These are phyloP conservation scores for Pseudogymnoascus sp. DNA, from an alignment of 2,329 filamentous ascomycete species.

Conservation along the genomic window DNA sequence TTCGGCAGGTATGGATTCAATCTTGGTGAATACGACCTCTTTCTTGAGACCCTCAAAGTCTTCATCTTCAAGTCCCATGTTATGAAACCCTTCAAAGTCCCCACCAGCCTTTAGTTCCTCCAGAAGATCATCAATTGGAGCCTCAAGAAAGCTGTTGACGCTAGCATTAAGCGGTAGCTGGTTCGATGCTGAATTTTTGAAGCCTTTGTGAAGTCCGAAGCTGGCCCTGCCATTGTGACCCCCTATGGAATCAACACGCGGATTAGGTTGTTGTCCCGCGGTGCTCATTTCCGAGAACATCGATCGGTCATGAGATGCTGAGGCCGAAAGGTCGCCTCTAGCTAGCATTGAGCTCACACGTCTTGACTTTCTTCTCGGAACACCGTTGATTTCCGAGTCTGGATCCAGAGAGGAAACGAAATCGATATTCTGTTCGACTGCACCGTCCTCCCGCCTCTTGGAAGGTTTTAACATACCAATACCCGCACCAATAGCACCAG, in stretches of 20 bases:
- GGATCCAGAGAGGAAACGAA: constrained; percentile 65
- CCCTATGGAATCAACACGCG: constrained; percentile 54
- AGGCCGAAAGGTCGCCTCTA: constrained; percentile 76
- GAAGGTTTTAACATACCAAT: constrained; percentile 16
- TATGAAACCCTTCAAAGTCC: constrained; percentile 60
- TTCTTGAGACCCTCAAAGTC: constrained; percentile 62
- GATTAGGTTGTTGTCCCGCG: constrained; percentile 33
- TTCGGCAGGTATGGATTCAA: constrained; percentile 58
- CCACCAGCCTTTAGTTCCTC: constrained; percentile 57
- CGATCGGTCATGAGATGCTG: constrained; percentile 57
- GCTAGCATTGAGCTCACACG: constrained; percentile 88
- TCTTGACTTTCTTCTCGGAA: constrained; percentile 54
- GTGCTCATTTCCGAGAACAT: constrained; percentile 65
- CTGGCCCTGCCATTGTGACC: constrained; percentile 49
- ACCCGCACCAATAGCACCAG: constrained; percentile 4
- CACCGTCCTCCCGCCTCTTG: constrained; percentile 16
- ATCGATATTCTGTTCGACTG: constrained; percentile 38
- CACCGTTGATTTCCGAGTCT: constrained; percentile 48
- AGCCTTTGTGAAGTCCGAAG: constrained; percentile 18
- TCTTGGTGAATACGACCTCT: constrained; percentile 63
- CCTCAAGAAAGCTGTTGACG: constrained; percentile 57
- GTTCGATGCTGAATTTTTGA: constrained; percentile 25
- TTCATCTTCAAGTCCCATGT: constrained; percentile 65
- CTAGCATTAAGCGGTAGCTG: constrained; percentile 33
- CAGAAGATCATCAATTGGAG: constrained; percentile 59